These are phyloP conservation scores for Pyrenophora teres DNA, from an alignment of 2,329 filamentous ascomycete genomes.

Conservation along the genomic window DNA sequence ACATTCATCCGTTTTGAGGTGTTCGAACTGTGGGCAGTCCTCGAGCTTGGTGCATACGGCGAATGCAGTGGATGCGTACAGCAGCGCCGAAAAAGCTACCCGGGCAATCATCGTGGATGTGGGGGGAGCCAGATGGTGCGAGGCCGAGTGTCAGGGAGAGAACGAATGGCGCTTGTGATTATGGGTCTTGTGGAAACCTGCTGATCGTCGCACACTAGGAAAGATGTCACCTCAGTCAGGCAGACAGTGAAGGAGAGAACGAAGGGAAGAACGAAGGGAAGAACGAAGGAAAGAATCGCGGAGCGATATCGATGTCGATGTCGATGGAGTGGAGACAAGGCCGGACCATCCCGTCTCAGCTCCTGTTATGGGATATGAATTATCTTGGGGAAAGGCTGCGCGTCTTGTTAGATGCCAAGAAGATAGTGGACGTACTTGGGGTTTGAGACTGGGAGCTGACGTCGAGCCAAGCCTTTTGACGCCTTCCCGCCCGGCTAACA, in stretches of 20 bases:
- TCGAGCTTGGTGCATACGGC: constrained; percentile 37
- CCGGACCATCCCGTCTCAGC: constrained; percentile 2
- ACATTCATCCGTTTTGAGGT: constrained; percentile 30
- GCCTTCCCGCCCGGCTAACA: constrained; percentile 10
- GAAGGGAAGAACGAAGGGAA: neutral
- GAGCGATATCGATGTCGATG: neutral
- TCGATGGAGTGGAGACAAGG: neutral
- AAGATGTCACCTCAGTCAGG: neutral
- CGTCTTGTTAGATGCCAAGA: constrained; percentile 18
- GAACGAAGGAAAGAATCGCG: neutral
- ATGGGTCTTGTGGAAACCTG: neutral
- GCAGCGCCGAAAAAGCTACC: constrained; percentile 21
- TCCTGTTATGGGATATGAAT: neutral
- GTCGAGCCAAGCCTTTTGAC: constrained; percentile 18
- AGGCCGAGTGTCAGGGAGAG: neutral
- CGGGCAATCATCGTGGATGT: constrained; percentile 26
- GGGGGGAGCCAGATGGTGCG: neutral
- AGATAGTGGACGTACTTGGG: neutral
- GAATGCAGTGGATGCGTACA: constrained; percentile 21
- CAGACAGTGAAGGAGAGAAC: neutral
- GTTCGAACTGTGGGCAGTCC: constrained; percentile 30
- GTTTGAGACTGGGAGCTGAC: constrained; percentile 17
- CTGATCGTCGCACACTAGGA: neutral
- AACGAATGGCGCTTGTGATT: neutral
- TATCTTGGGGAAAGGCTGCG: constrained; percentile 12